Percentiles rank a stretch among this genome's conserved stretches.
These are phyloP conservation scores for Withania somnifera DNA, from an alignment of 305 asterid genomes.

Conservation along the genomic window DNA sequence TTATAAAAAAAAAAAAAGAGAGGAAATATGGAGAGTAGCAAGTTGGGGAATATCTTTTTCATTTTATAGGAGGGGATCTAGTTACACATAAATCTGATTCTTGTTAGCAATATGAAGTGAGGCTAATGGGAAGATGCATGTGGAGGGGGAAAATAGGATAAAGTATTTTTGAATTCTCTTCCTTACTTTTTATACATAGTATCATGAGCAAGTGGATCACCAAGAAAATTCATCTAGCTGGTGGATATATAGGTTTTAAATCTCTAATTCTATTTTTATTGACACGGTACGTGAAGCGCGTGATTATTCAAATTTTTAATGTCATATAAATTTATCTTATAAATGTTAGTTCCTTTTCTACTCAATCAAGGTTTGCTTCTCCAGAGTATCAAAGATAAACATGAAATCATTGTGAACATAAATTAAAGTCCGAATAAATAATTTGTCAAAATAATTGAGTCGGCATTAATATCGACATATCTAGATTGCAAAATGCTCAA, in stretches of 20 bases:
- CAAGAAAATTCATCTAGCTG: not conserved
- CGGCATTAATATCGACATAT: no score
- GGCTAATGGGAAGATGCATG: not conserved
- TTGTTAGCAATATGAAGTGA: not conserved
- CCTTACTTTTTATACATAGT: not conserved
- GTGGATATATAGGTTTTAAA: not conserved
- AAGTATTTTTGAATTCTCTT: not conserved
- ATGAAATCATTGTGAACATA: no score
- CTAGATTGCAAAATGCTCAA: no score
- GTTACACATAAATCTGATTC: not conserved
- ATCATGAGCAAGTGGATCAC: conserved; percentile 7
- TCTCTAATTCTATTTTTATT: not conserved
- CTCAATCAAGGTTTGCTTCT: no score
- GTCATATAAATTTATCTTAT: no score
- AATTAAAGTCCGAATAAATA: no score
- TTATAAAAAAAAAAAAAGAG: not conserved
- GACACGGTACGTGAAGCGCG: no score
- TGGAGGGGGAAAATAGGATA: not conserved
- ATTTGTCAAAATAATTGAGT: no score
- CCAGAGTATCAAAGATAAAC: no score
- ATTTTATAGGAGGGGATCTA: not conserved
- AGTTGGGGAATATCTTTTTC: not conserved
- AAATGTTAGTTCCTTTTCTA: no score
- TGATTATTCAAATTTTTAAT: no score
- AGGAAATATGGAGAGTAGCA: not conserved